Percentiles rank a stretch among this genome's conserved stretches.
Evolutionary conservation across 208 protist species (phyloP).

Genomic region (Trypanosomatidae sp.): DNA sequence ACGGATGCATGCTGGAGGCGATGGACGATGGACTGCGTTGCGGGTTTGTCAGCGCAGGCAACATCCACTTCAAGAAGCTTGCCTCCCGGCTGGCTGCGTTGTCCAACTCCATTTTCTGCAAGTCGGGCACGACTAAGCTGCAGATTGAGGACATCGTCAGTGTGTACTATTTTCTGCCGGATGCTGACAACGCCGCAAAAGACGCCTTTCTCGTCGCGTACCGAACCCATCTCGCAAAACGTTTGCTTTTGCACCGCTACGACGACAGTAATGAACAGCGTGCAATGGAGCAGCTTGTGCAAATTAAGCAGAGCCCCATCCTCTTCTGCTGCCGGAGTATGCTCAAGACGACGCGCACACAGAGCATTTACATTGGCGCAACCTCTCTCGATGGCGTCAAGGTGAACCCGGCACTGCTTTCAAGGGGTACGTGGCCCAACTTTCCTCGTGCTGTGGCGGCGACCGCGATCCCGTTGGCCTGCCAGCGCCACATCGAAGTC

Average conservation of each 20-base stretch:
- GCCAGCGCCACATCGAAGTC: constrained; percentile 10
- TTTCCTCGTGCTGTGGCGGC: constrained; percentile 9
- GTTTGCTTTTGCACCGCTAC: constrained; percentile 33
- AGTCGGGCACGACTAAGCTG: constrained; percentile 12
- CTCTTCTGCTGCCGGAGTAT: constrained; percentile 53
- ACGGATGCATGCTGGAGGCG: constrained; percentile 38
- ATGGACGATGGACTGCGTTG: constrained; percentile 40
- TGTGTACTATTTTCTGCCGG: constrained; percentile 53
- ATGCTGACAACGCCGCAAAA: constrained; percentile 31
- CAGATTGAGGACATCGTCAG: constrained; percentile 43
- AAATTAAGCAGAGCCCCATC: constrained; percentile 43
- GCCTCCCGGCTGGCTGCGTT: constrained; percentile 26
- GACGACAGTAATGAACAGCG: constrained; percentile 28
- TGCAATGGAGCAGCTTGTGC: constrained; percentile 32
- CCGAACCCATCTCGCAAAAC: constrained; percentile 35
- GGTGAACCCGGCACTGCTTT: constrained; percentile 20
- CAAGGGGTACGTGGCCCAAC: constrained; percentile 30
- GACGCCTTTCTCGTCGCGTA: constrained; percentile 39
- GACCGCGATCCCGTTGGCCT: background rate
- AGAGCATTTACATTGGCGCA: constrained; percentile 24
- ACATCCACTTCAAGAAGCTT: constrained; percentile 24
- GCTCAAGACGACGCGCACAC: constrained; percentile 25
- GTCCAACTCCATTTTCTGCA: constrained; percentile 16
- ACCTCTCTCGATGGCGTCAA: constrained; percentile 5
- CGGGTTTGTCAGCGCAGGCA: constrained; percentile 21